These are phyloP conservation scores for Macrolepiota albuminosa DNA, from an alignment of 768 basidiomycete genomes.

Conservation along the genomic window DNA sequence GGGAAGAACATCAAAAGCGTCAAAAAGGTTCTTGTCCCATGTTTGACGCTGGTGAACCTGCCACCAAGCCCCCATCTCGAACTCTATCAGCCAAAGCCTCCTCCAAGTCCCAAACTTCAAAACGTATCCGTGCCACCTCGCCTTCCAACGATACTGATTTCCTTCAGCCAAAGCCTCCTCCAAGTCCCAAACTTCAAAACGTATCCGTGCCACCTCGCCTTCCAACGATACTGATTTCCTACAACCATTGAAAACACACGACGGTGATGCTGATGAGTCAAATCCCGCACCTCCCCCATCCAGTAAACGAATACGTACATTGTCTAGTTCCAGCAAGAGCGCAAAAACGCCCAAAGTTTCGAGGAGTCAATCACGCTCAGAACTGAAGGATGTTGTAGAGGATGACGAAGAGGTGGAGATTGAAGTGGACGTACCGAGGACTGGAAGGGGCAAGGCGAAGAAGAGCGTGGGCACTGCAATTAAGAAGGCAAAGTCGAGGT, in stretches of 20 bases:
- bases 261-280: constrained; percentile 26
- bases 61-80: constrained; percentile 21
- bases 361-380: constrained; percentile 14
- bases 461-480: constrained; percentile 8
- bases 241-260: constrained; percentile 35
- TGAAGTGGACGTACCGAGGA: constrained; percentile 12
- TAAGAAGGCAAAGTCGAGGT: constrained; percentile 19
- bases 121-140: constrained; percentile 23
- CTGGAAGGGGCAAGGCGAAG: constrained; percentile 8
- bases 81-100: constrained; percentile 24
- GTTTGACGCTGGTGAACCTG: constrained; percentile 24
- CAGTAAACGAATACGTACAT: constrained; percentile 13
- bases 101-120: constrained; percentile 22
- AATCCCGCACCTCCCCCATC: constrained; percentile 14
- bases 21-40: constrained; percentile 38
- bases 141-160: constrained; percentile 28
- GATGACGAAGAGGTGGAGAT: constrained; percentile 20
- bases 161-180: constrained; percentile 28
- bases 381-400: constrained; percentile 17
- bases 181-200: constrained; percentile 21
- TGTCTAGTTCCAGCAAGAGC: constrained; percentile 2
- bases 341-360: constrained; percentile 15
- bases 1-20: constrained; percentile 74
- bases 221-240: constrained; percentile 29
- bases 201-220: constrained; percentile 22